Base-by-base conservation (phyloP, 1,284 basidiomycete genomes). In the Cutaneotrichosporon cavernicola region DNA sequence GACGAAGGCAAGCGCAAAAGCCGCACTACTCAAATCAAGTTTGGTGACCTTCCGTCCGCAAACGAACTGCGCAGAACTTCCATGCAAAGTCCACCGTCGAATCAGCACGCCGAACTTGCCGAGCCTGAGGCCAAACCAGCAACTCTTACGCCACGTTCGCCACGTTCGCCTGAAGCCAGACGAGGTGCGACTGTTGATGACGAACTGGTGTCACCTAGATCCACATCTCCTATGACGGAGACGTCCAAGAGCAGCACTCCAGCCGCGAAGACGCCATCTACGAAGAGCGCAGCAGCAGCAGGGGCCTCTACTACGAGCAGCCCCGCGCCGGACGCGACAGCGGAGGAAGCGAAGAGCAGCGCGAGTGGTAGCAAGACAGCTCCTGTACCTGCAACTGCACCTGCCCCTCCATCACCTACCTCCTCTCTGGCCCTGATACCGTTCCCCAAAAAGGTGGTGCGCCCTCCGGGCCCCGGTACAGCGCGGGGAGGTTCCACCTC, bases 361-460 rank as follows among this genome's bases (percentile, higher is more conserved):
- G 18, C 43, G 43, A 46, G 43, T 7, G 5, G 43, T 18, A 18
- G 16, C 51, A 52, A 52, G 51, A 2, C 21, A 10, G 10, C 49
- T 1, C 30, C 30, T 30, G 22, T 51, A 7, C 22, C 26, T 26
- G 22, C 50, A 30, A 31, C 7, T 52, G 31, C 30, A 18, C 26
- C 18, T 46, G 43, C 18, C 8, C 43, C 43, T n/a, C 43, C 43
- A 46, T 46, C 43, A 4, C 43, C 43, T 4, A 8, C 43, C 43
- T n/a, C 16, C 18, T 46, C 43, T 46, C 43, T 32, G 30, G 51
- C 51, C 14, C 30, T 53, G 11, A 53, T 53, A 53, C 51, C 51
- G 13, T 53, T 53, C 31, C 51, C 51, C 14, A 53, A 53, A 18
- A 30, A 53, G 51, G 51, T 53, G 30, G 51, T 53, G 30, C 51